These are phyloP conservation scores for Hypoxylon sp. DNA, from an alignment of 2,329 filamentous ascomycete genomes.

Conservation along the genomic window DNA sequence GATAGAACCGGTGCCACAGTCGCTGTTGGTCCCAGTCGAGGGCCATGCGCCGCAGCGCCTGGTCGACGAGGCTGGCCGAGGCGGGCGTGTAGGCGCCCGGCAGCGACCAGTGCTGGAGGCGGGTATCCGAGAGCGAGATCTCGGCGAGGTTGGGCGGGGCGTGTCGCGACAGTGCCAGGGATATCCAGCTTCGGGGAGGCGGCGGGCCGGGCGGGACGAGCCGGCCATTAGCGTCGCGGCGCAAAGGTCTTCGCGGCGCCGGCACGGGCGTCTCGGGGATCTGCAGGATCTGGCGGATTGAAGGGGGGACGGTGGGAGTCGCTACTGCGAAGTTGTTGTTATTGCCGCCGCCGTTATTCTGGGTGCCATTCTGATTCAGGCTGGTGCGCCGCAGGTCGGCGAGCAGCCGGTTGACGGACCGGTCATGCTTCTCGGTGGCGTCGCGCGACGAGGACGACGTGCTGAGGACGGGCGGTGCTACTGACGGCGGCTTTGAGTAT, in stretches of 20 bases:
- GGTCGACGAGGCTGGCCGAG: slow-evolving; percentile 59
- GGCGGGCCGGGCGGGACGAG: slow-evolving; percentile 65
- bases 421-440: slow-evolving; percentile 45
- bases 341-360: slow-evolving; percentile 16
- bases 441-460: slow-evolving; percentile 48
- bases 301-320: slow-evolving; percentile 64
- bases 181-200: slow-evolving; percentile 65
- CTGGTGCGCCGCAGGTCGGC: slow-evolving; percentile 61
- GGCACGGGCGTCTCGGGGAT: slow-evolving; percentile 65
- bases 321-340: slow-evolving; percentile 42
- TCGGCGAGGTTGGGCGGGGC: slow-evolving; percentile 36
- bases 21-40: slow-evolving; percentile 63
- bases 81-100: slow-evolving; percentile 56
- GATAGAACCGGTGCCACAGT: slow-evolving; percentile 63
- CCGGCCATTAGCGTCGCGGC: slow-evolving; percentile 57
- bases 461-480: slow-evolving; percentile 59
- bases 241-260: slow-evolving; percentile 54
- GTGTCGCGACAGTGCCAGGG: slow-evolving; percentile 46
- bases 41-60: slow-evolving; percentile 59
- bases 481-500: slow-evolving; percentile 66
- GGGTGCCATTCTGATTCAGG: slow-evolving; percentile 41
- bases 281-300: slow-evolving; percentile 65
- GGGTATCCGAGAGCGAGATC: slow-evolving; percentile 5
- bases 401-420: slow-evolving; percentile 67
- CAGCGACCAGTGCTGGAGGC: slow-evolving; percentile 45